Evolutionary conservation across 2,329 filamentous ascomycete genomes (phyloP).

Genomic region (Stachybotrys elegans): DNA sequence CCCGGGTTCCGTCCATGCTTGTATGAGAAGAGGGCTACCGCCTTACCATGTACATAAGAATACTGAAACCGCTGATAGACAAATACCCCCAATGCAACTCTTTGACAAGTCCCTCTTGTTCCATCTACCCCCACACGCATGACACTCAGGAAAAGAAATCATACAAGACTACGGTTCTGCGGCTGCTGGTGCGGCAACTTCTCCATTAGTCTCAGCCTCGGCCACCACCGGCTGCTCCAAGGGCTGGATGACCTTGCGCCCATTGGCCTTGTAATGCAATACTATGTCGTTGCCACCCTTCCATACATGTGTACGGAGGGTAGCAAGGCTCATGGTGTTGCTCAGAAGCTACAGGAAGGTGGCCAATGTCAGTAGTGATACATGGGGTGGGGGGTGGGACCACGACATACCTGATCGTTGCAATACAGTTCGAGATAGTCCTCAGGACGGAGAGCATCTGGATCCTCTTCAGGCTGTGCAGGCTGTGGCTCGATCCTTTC

Average conservation of each 20-base stretch:
- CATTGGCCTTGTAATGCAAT: constrained; percentile 87
- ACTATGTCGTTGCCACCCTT: constrained; percentile 90
- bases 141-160: too few relatives aligned
- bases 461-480: constrained; percentile 44
- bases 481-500: constrained; percentile 79
- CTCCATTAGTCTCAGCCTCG: background rate
- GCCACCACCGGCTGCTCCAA: constrained; percentile 10
- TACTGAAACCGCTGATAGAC: too few relatives aligned
- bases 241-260: constrained; percentile 61
- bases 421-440: constrained; percentile 95
- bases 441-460: constrained; percentile 67
- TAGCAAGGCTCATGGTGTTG: constrained; percentile 87
- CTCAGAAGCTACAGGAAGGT: constrained; percentile 53
- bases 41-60: too few relatives aligned
- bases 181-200: too few relatives aligned
- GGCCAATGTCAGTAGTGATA: constrained; percentile 8
- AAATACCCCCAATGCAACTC: too few relatives aligned
- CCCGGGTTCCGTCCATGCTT: too few relatives aligned
- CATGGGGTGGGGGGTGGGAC: background rate
- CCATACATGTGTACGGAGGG: constrained; percentile 88
- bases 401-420: constrained; percentile 70
- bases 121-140: too few relatives aligned
- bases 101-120: too few relatives aligned
- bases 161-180: too few relatives aligned
- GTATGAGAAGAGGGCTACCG: too few relatives aligned